Evolutionary conservation across 805 yeast genomes (phyloP).

Genomic region (Ogataea paradorogensis): DNA sequence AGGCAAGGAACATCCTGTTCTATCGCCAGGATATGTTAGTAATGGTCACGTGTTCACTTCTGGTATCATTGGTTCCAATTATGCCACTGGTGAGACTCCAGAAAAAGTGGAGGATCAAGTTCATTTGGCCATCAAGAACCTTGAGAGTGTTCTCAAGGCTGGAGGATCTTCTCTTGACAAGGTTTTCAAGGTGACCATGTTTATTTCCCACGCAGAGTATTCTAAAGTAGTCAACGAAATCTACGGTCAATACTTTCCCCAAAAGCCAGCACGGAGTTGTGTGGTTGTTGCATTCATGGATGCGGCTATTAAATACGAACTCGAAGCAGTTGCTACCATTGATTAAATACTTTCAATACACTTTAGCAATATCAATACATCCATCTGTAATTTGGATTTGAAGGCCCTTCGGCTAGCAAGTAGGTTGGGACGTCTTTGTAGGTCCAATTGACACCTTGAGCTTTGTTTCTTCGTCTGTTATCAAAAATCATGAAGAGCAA

Average conservation of each 20-base stretch:
- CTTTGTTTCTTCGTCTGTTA: conserved; percentile 39
- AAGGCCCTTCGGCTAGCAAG: conserved; percentile 43
- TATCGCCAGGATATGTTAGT: conserved; percentile 21
- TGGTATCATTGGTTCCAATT: conserved; percentile 24
- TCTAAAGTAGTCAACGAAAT: conserved; percentile 43
- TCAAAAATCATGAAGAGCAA: conserved; percentile 39
- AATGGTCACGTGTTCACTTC: conserved; percentile 29
- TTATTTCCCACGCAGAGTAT: conserved; percentile 44
- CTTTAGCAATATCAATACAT: conserved; percentile 25
- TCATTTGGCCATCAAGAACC: conserved; percentile 42
- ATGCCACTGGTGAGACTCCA: conserved; percentile 40
- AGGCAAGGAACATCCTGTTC: conserved; percentile 29
- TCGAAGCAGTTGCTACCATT: conserved; percentile 36
- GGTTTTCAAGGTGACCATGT: conserved; percentile 48
- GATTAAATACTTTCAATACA: conserved; percentile 13
- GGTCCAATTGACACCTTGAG: conserved; percentile 39
- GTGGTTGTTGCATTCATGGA: conserved; percentile 52
- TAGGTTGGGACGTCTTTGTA: conserved; percentile 42
- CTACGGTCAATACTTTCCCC: conserved; percentile 45
- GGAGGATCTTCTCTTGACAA: conserved; percentile 45
- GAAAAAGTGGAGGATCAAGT: conserved; percentile 45
- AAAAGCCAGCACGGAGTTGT: conserved; percentile 53
- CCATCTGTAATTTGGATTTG: conserved; percentile 46
- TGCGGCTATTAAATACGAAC: conserved; percentile 45
- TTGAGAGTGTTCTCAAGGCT: conserved; percentile 39